Evolutionary conservation across 2,329 filamentous ascomycete genomes (phyloP).

Genomic region (Cladobotryum mycophilum): DNA sequence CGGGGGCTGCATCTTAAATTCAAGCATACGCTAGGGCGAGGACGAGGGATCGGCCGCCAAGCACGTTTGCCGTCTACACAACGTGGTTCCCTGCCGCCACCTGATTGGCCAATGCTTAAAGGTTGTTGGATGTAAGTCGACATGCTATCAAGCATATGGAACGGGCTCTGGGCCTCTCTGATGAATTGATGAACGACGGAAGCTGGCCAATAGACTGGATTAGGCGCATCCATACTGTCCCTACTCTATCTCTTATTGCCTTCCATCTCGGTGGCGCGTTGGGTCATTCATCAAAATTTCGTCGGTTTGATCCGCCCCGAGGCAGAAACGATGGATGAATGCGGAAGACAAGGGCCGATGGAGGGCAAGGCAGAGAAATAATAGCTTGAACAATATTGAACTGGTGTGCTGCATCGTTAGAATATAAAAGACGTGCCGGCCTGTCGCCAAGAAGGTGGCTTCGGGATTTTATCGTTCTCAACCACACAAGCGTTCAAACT

Average conservation of each 20-base stretch:
- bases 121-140: not conserved
- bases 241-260: not conserved
- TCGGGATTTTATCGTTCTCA: not conserved
- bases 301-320: too few relatives aligned
- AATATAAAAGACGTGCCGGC: constrained; percentile 5
- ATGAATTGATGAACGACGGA: not conserved
- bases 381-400: constrained; percentile 5
- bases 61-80: constrained; percentile 5
- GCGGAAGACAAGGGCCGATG: too few relatives aligned
- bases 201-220: constrained; percentile 7
- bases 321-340: not conserved
- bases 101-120: constrained; percentile 9
- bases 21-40: constrained; percentile 3
- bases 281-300: too few relatives aligned
- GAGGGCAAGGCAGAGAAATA: too few relatives aligned
- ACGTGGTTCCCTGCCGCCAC: constrained; percentile 5
- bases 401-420: not conserved
- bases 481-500: constrained; percentile 7
- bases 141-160: not conserved
- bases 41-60: constrained; percentile 6
- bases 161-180: constrained; percentile 3
- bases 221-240: not conserved
- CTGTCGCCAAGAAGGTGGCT: not conserved
- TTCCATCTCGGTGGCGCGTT: constrained; percentile 8
- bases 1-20: not conserved